phyloP scores from a whole-genome alignment of 2,329 filamentous ascomycete species.

The Trichoderma pleuroti region DNA sequence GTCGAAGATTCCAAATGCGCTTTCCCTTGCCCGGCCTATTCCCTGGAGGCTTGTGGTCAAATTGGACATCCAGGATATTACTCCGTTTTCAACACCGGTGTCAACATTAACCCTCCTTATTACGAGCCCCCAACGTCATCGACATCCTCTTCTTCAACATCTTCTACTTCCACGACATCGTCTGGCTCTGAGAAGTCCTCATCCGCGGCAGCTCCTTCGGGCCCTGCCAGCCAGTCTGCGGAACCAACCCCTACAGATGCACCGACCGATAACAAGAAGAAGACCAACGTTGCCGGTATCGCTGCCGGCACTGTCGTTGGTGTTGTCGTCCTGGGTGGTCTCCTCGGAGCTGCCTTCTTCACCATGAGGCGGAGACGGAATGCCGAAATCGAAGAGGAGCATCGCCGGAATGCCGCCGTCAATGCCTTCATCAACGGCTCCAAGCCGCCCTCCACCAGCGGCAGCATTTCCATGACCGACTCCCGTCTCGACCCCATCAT shows the following conservation, averaged over 20 bases:
- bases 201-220: slow-evolving; percentile 17
- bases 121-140: slow-evolving; percentile 22
- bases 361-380: slow-evolving; percentile 73
- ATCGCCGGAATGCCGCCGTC: slow-evolving; percentile 74
- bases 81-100: slow-evolving; percentile 51
- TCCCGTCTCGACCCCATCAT: slow-evolving; percentile 83
- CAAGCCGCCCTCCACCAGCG: slow-evolving; percentile 60
- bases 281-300: slow-evolving; percentile 75
- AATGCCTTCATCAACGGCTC: slow-evolving; percentile 68
- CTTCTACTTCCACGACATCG: slow-evolving; percentile 4
- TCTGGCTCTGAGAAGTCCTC: not conserved
- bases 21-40: slow-evolving; percentile 62
- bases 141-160: slow-evolving; percentile 23
- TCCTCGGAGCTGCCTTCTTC: slow-evolving; percentile 68
- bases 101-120: slow-evolving; percentile 37
- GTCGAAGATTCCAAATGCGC: slow-evolving; percentile 60
- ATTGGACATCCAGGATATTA: slow-evolving; percentile 31
- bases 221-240: slow-evolving; percentile 25
- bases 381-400: slow-evolving; percentile 76
- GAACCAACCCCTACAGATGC: slow-evolving; percentile 24
- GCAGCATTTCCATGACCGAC: slow-evolving; percentile 70
- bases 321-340: slow-evolving; percentile 64
- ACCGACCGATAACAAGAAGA: slow-evolving; percentile 33
- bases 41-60: slow-evolving; percentile 56
- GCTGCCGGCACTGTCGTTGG: slow-evolving; percentile 85